Base-by-base conservation (phyloP, 2,329 filamentous ascomycete genomes). In the Fusarium luffae region DNA sequence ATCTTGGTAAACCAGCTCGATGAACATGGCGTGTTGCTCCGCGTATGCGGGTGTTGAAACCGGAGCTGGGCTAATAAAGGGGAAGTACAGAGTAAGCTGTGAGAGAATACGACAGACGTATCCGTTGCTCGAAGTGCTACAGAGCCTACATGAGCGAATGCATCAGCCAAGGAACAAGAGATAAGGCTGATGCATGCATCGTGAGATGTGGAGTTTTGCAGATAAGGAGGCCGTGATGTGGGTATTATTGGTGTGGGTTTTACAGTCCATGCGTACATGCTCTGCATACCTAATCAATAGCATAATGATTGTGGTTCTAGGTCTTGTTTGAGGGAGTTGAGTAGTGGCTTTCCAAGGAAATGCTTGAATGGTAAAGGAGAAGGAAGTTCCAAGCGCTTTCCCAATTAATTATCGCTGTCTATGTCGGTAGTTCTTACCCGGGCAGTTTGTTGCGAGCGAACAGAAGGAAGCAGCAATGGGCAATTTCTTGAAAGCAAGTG, bases 141-240 rank as follows among this genome's bases (percentile, higher is more conserved):
- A 30, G 28, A 30, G 28, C 32, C 34, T 37, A 37, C 32, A 19
- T 19, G 16, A 49, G 11, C 27, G 19, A 41, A 47, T 48, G 30
- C 25, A 57, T 28, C 18, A 25, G 27, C 19, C 40, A 52, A 63
- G 23, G 41, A 43, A 48, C 32, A 46, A 54, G 42, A 69, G 66
- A 66, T 69, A 69, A 69, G 66, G 57, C 56, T 66, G 61, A 62
- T 62, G 32, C 54, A 46, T 19, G 40, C 41, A 50, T 62, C 32
- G 66, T 50, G 55, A 66, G 42, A 64, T 69, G 66, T 69, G 66
- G 66, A 69, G 66, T 62, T 56, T 40, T 54, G 40, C 16, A 69
- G 66, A 69, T 69, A 69, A 69, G 66, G 25, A 42, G 37, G 28
- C 25, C 25, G 18, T n/a, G 27, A 48, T 64, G 61, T 64, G 61